Conservation (phyloP, 305 asterid genomes). For the Rubia occidens region DNA sequence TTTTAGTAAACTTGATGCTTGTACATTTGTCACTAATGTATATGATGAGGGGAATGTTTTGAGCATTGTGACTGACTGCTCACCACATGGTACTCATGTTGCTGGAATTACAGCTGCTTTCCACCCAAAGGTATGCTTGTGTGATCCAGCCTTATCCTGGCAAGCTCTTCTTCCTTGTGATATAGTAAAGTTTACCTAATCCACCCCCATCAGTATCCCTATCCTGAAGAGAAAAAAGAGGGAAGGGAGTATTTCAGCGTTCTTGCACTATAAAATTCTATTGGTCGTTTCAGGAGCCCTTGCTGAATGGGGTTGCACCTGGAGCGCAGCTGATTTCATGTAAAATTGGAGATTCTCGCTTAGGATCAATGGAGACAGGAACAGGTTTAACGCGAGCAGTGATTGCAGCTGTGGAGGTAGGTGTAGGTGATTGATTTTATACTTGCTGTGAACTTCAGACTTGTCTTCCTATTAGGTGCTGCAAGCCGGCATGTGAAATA, state of each 20-base stretch:
- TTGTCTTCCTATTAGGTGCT: not conserved
- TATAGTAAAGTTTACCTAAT: not conserved
- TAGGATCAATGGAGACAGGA: slow-evolving; percentile 98
- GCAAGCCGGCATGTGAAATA: not conserved
- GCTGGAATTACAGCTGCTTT: slow-evolving; percentile 96
- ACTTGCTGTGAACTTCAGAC: not conserved
- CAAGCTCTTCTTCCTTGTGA: not conserved
- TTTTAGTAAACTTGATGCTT: slow-evolving; percentile 89
- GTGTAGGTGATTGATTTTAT: not conserved
- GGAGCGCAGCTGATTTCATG: slow-evolving; percentile 97
- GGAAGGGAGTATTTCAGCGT: not conserved
- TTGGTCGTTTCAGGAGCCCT: slow-evolving; percentile 59
- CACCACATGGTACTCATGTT: slow-evolving; percentile 98
- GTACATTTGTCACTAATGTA: slow-evolving; percentile 65
- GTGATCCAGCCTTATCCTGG: slow-evolving; percentile 1
- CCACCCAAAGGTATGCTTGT: slow-evolving; percentile 62
- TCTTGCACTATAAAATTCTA: not conserved
- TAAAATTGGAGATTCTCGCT: slow-evolving; percentile 94
- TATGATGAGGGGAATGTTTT: slow-evolving; percentile 70
- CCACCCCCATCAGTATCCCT: not conserved
- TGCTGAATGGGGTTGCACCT: slow-evolving; percentile 97
- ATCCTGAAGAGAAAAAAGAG: not conserved
- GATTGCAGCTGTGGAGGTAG: slow-evolving; percentile 94
- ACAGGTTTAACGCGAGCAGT: slow-evolving; percentile 93
- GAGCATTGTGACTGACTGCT: slow-evolving; percentile 89